phyloP scores from a whole-genome alignment of 371 early-diverging fungal genomes.

The Mortierella sp. region DNA sequence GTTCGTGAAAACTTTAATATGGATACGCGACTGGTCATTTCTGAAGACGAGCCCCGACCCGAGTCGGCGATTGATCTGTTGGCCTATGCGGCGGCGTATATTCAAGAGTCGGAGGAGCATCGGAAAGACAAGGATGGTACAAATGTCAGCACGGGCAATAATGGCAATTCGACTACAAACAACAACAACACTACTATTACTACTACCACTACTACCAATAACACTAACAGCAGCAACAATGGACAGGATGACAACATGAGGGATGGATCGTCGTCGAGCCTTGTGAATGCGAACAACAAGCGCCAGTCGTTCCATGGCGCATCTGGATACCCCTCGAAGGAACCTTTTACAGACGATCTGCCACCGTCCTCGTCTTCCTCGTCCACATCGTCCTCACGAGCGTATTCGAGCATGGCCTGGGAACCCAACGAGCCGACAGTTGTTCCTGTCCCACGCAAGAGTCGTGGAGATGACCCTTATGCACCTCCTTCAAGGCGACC shows the following conservation, averaged over 20 bases:
- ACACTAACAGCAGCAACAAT: slow-evolving; percentile 11
- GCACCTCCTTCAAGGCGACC: slow-evolving; percentile 27
- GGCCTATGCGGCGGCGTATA: slow-evolving; percentile 45
- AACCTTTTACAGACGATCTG: slow-evolving; percentile 14
- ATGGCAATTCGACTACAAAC: not conserved
- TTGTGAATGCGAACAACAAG: slow-evolving; percentile 33
- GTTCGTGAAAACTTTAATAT: slow-evolving; percentile 51
- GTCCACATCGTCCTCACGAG: slow-evolving; percentile 14
- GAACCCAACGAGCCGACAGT: slow-evolving; percentile 20
- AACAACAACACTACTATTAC: not conserved
- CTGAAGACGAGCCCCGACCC: slow-evolving; percentile 45
- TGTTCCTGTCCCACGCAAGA: slow-evolving; percentile 33
- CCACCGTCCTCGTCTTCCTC: slow-evolving; percentile 1
- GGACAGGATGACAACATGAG: slow-evolving; percentile 20
- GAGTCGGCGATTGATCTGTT: slow-evolving; percentile 48
- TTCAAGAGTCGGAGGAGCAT: slow-evolving; percentile 48
- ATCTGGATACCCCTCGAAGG: slow-evolving; percentile 43
- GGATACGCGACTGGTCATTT: slow-evolving; percentile 45
- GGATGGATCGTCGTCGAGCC: slow-evolving; percentile 4
- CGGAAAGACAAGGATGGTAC: slow-evolving; percentile 23
- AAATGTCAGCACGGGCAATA: not conserved
- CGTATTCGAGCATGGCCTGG: slow-evolving; percentile 37
- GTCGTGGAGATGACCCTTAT: slow-evolving; percentile 25
- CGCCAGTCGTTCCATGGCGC: slow-evolving; percentile 49
- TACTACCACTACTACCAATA: not conserved